These are phyloP conservation scores for Xylariomycetidae sp. DNA, from an alignment of 2,329 filamentous ascomycete species.

Conservation along the genomic window DNA sequence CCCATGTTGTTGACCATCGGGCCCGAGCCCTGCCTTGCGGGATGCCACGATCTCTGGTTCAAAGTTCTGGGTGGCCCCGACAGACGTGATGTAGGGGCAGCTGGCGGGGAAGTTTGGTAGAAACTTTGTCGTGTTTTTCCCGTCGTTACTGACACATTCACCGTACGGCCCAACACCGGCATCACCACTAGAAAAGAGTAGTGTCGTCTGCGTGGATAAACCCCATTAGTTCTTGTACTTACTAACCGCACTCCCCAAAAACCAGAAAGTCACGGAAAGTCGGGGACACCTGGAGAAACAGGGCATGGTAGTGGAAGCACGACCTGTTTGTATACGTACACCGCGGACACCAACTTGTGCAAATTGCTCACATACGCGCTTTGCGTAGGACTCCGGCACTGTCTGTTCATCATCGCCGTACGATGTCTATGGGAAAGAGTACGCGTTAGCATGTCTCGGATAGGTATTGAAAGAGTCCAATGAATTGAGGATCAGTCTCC, in stretches of 20 bases:
- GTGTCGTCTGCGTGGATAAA: too few species aligned
- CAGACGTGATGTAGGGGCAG: constrained; percentile 31
- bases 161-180: constrained; percentile 30
- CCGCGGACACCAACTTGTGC: constrained; percentile 50
- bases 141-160: constrained; percentile 49
- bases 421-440: too few species aligned
- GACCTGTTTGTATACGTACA: too few species aligned
- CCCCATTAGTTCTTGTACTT: too few species aligned
- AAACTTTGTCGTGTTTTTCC: constrained; percentile 49
- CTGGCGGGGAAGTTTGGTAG: constrained; percentile 48
- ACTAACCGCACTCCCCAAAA: too few species aligned
- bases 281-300: too few species aligned
- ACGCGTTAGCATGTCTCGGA: too few species aligned
- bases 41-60: constrained; percentile 32
- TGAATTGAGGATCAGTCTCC: too few species aligned
- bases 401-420: constrained; percentile 56
- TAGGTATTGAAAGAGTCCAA: too few species aligned
- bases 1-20: constrained; percentile 13
- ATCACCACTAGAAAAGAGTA: constrained; percentile 50
- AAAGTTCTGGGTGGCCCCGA: constrained; percentile 27
- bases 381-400: constrained; percentile 47
- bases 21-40: constrained; percentile 25
- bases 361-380: constrained; percentile 48
- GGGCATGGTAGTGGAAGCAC: too few species aligned
- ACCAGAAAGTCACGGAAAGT: too few species aligned